phyloP scores from a whole-genome alignment of 169 alveolate genomes.

The Cryptosporidium andersoni region DNA sequence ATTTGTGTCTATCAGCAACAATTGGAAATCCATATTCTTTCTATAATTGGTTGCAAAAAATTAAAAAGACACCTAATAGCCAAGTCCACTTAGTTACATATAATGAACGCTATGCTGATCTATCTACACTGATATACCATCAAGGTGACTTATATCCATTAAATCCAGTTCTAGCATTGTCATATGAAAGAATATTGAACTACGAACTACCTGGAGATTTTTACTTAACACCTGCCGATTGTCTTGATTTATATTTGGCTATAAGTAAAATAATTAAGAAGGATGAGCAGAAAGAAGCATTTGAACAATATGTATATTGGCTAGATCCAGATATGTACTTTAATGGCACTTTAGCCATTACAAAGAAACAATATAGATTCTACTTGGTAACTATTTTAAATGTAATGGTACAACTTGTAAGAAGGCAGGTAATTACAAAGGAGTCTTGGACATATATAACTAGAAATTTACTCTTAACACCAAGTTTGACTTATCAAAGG shows the following conservation, averaged over 20 bases:
- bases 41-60: slow-evolving; percentile 82
- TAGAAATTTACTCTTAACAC: slow-evolving; percentile 19
- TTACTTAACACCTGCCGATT: slow-evolving; percentile 73
- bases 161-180: slow-evolving; percentile 39
- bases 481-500: slow-evolving; percentile 44
- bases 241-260: slow-evolving; percentile 42
- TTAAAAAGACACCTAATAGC: slow-evolving; percentile 63
- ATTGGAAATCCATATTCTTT: slow-evolving; percentile 86
- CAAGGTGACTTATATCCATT: slow-evolving; percentile 61
- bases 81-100: slow-evolving; percentile 80
- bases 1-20: slow-evolving; percentile 91
- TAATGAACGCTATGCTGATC: slow-evolving; percentile 84
- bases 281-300: slow-evolving; percentile 6
- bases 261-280: slow-evolving; percentile 14
- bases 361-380: slow-evolving; percentile 82
- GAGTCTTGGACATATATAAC: slow-evolving; percentile 55
- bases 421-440: slow-evolving; percentile 10
- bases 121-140: slow-evolving; percentile 78
- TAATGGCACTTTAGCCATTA: slow-evolving; percentile 78
- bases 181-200: slow-evolving; percentile 54
- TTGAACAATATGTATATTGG: slow-evolving; percentile 70
- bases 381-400: slow-evolving; percentile 47
- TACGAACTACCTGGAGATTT: slow-evolving; percentile 74
- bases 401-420: slow-evolving; percentile 22
- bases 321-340: slow-evolving; percentile 78